Evolutionary conservation across 2,329 filamentous ascomycete species (phyloP), one percentile per base, ranked within the genome.

Genomic region (Colletotrichum lindemuthianum): DNA sequence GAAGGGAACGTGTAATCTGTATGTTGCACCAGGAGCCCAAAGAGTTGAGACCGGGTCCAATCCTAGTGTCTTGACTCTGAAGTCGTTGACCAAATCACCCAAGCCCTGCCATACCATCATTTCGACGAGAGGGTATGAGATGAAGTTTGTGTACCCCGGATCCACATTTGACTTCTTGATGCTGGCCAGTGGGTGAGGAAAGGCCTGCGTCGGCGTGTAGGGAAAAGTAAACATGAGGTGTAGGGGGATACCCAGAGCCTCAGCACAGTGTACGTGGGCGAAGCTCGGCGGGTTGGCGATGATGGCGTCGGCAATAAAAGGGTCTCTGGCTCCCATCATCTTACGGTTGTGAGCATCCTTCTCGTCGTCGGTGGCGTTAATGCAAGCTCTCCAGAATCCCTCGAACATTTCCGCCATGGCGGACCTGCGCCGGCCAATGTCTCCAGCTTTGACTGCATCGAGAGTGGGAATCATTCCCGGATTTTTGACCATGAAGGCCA

Each of bases 71-170:
- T 88, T 86, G 6, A 87, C 82, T 50, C 92, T 84, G 69, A 94
- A 93, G 34, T 87, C 81, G 71, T 95, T 95, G 68, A 95, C 86
- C 34, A 95, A 78, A 73, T 94, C 92, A 2, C 92, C 92, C 1
- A 95, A 81, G 0, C 93, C 94, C 75, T 97, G 93, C 93, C 93
- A 97, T 1, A 93, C 91, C 85, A 95, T 92, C 86, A 92, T 90
- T 73, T 95, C 92, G 1, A 95, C 90, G 40, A 95, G 77, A 0
- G 90, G 88, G 72, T 94, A 96, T 2, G 87, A 90, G 74, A 95
- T 92, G 72, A 92, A 93, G 75, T 95, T 96, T 11, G 89, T 88
- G 72, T 92, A 92, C 16, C 86, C 87, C 1, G 86, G 82, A 70
- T 93, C 90, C 8, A 92, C 86, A 68, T 92, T 92, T 13, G 85